Evolutionary conservation across 2,329 filamentous ascomycete genomes (phyloP), one percentile per base, ranked within the genome.

Genomic region (Alternaria angustiovoidea): DNA sequence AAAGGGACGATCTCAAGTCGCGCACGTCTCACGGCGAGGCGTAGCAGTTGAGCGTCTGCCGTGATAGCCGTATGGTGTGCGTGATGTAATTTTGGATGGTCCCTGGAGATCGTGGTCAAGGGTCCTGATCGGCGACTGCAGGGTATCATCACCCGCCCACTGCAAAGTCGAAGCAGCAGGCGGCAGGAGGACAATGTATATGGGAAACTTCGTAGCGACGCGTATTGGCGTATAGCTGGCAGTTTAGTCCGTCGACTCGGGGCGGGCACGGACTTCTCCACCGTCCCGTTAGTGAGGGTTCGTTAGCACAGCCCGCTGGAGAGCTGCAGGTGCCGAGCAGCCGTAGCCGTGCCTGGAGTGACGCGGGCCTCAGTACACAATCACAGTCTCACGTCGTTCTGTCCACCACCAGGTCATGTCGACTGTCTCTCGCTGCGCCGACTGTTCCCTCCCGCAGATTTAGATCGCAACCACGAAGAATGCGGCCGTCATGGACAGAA

Each of bases 401-500:
- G 44, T 24, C 26, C 48, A 36, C 38, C 59, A 16, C 59, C 57
- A 55, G 65, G 69, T 57, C 62, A 69, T 71, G 68, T 59, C 57
- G 52, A 64, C 47, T 52, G 57, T 53, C 49, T 34, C 51, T 49
- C 60, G 65, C 57, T 62, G 59, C 61, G 51, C 61, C 59, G 65
- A 66, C 70, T 70, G 70, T 65, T 52, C 60, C 54, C 60, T 43
- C 48, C 62, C 57, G 69, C 70, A 68, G 67, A 54, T 61, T 42
- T 74, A 69, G 61, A 57, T 46, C 47, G 53, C 63, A 53, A 47
- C 48, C 41, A 39, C 64, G 57, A 68, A 71, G 68, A 70, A 75
- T 75, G 73, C 68, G 60, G 68, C 66, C 59, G 70, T 62, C 70
- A 76, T 76, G 74, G 72, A 75, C 69, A 73, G 68, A 65, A 75